These are phyloP conservation scores for Tetrapisispora namnaoensis DNA, from an alignment of 805 yeast species.

Conservation along the genomic window DNA sequence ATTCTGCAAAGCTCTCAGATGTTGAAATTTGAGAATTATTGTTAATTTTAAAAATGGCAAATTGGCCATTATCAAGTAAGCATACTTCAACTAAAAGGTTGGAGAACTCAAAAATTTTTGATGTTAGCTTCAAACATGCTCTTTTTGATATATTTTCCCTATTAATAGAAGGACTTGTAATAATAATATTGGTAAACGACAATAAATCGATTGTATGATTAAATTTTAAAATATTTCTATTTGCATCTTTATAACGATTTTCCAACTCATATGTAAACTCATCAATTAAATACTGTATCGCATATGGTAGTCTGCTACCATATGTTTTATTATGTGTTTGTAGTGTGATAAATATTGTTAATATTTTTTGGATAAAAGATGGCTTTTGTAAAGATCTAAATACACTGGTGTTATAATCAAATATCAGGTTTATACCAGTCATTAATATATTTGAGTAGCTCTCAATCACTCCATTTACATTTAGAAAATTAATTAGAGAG, in stretches of 20 bases:
- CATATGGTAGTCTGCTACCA: background rate
- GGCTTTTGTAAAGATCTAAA: background rate
- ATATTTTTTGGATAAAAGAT: background rate
- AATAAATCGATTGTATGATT: constrained; percentile 20
- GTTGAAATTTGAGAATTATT: constrained; percentile 11
- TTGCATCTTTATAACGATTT: constrained; percentile 6
- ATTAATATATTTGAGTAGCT: background rate
- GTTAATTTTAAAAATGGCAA: constrained; percentile 22
- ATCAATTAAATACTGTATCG: background rate
- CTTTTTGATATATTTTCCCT: constrained; percentile 11
- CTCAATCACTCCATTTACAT: background rate
- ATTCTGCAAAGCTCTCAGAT: constrained; percentile 6
- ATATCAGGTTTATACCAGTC: background rate
- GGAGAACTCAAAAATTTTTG: constrained; percentile 10
- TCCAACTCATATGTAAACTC: constrained; percentile 5
- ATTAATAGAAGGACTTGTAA: constrained; percentile 14
- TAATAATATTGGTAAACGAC: constrained; percentile 12
- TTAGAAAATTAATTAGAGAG: background rate
- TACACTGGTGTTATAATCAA: background rate
- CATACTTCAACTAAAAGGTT: constrained; percentile 17
- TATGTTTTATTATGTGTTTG: background rate
- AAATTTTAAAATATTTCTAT: constrained; percentile 8
- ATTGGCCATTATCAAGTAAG: constrained; percentile 18
- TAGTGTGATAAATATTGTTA: background rate
- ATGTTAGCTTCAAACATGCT: constrained; percentile 15